Conservation (phyloP, 345 rosid genomes). For the Camelina hispida region DNA sequence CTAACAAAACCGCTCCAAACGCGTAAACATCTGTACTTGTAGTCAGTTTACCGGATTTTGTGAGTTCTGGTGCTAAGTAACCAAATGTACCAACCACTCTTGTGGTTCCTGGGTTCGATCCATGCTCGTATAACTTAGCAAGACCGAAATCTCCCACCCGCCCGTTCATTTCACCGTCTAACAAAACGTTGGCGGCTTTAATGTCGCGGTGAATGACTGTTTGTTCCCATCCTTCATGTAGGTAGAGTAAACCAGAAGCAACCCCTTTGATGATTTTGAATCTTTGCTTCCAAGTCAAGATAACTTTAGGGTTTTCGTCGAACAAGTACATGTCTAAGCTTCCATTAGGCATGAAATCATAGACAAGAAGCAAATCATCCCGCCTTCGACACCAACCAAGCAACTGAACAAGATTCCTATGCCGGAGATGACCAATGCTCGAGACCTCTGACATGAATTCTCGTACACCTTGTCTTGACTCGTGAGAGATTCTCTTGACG, state of each 20-base stretch:
- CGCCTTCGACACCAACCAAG: constrained; percentile 77
- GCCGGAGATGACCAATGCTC: constrained; percentile 85
- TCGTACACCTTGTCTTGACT: constrained; percentile 79
- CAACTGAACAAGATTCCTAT: constrained; percentile 84
- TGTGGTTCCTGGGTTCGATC: constrained; percentile 70
- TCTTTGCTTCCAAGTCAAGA: constrained; percentile 81
- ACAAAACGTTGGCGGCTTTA: constrained; percentile 82
- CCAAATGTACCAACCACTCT: constrained; percentile 95
- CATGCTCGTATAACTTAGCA: constrained; percentile 83
- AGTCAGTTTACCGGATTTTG: constrained; percentile 80
- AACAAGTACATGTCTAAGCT: constrained; percentile 88
- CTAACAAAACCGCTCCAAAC: constrained; percentile 83
- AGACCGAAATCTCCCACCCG: constrained; percentile 90
- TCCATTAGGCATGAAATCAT: constrained; percentile 89
- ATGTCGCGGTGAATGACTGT: constrained; percentile 89
- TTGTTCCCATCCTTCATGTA: constrained; percentile 97
- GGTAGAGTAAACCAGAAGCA: constrained; percentile 81
- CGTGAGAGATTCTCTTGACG: constrained; percentile 75
- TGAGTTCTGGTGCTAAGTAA: constrained; percentile 91
- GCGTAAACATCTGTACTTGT: constrained; percentile 85
- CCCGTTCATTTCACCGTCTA: constrained; percentile 78
- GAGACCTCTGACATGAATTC: constrained; percentile 88
- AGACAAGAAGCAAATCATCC: constrained; percentile 72
- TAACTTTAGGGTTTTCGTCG: constrained; percentile 54
- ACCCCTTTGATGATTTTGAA: constrained; percentile 78